Evolutionary conservation across 352 stramenopile genomes (phyloP).

Genomic region (Phytophthora boehmeriae): DNA sequence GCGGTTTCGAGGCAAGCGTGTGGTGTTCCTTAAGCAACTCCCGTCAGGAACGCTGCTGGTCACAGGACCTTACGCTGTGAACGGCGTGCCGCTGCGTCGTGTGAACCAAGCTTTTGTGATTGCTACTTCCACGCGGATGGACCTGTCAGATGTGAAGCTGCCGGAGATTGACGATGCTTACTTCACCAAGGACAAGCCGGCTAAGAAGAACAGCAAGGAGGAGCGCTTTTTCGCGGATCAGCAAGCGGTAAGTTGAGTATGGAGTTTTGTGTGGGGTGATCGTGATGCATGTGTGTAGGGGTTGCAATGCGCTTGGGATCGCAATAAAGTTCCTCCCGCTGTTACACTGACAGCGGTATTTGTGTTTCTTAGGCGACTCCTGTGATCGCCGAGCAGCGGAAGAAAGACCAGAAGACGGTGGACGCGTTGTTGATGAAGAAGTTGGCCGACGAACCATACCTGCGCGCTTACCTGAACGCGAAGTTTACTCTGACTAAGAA

Average conservation of each 20-base stretch:
- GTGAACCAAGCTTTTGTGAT: conserved; percentile 99
- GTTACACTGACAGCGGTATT: conserved; percentile 20
- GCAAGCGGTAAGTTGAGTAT: conserved; percentile 43
- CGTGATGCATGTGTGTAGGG: conserved; percentile 15
- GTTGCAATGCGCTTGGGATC: conserved; percentile 71
- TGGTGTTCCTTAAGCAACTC: conserved; percentile 98
- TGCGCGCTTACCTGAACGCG: conserved; percentile 95
- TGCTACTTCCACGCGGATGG: conserved; percentile 97
- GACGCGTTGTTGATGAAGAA: conserved; percentile 85
- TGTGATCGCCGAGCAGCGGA: conserved; percentile 92
- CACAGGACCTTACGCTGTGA: conserved; percentile 97
- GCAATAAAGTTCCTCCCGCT: conserved; percentile 50
- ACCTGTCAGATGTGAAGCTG: conserved; percentile 92
- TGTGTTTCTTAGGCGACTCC: conserved; percentile 41
- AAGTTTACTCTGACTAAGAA: conserved; percentile 94
- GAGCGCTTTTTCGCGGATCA: conserved; percentile 90
- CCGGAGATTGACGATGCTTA: conserved; percentile 93
- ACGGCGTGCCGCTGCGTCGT: conserved; percentile 96
- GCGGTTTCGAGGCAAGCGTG: conserved; percentile 98
- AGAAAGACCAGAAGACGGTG: conserved; percentile 96
- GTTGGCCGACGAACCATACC: conserved; percentile 73
- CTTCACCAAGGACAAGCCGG: conserved; percentile 89
- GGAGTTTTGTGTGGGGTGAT: conserved; percentile 12
- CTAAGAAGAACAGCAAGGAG: conserved; percentile 82
- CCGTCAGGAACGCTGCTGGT: conserved; percentile 96